A percentile compares a stretch with the other conserved stretches of the same genome.
phyloP scores from a whole-genome alignment of 805 yeast species.

The Sugiyamaella smithiae region DNA sequence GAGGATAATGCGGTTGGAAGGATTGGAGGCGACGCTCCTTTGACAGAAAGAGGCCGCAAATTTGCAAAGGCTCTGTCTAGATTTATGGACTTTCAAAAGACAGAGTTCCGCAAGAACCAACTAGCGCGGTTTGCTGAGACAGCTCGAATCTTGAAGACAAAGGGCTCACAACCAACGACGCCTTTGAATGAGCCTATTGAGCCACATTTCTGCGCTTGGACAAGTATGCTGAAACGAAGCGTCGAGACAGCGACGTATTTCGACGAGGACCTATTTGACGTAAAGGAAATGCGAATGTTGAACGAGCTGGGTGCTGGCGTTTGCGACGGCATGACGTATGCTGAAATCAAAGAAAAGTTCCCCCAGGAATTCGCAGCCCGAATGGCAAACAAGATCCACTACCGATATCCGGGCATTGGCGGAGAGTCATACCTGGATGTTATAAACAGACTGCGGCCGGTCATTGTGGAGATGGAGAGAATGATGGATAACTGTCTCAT shows the following conservation, averaged over 20 bases:
- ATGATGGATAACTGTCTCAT: constrained; percentile 82
- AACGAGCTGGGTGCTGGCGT: constrained; percentile 93
- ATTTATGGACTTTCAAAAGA: constrained; percentile 69
- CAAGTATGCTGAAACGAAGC: constrained; percentile 78
- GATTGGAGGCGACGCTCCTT: constrained; percentile 86
- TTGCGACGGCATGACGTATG: constrained; percentile 90
- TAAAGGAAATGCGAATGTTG: constrained; percentile 88
- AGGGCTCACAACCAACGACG: constrained; percentile 34
- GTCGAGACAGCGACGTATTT: constrained; percentile 75
- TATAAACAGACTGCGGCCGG: constrained; percentile 81
- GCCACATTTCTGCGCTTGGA: constrained; percentile 85
- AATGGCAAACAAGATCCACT: constrained; percentile 70
- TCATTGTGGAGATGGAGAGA: constrained; percentile 89
- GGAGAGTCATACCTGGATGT: constrained; percentile 96
- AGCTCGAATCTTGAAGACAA: constrained; percentile 40
- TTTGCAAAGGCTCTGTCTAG: constrained; percentile 70
- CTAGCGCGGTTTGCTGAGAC: constrained; percentile 49
- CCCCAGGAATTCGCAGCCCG: constrained; percentile 82
- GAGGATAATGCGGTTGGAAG: constrained; percentile 78
- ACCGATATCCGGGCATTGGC: constrained; percentile 95
- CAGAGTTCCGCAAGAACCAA: constrained; percentile 63
- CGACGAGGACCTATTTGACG: constrained; percentile 67
- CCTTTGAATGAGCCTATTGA: constrained; percentile 50
- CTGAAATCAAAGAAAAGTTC: constrained; percentile 66
- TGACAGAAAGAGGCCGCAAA: constrained; percentile 74